phyloP scores from a whole-genome alignment of 352 stramenopile genomes.

The Pseudoperonospora humuli region DNA sequence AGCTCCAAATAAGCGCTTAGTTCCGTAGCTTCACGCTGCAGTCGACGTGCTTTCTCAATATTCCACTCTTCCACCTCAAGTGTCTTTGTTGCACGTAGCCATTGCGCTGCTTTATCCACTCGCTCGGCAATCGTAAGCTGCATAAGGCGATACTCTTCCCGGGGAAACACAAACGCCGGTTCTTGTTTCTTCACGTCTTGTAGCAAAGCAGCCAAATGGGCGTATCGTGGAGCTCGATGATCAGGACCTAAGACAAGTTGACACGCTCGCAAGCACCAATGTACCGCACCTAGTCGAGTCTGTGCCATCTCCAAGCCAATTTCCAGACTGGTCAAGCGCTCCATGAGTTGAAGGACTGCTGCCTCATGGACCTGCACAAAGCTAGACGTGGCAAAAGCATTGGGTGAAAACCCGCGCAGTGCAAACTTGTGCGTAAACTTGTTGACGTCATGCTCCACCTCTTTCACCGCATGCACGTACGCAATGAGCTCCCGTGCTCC shows the following conservation, averaged over 20 bases:
- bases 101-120: constrained; percentile 48
- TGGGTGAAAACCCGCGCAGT: constrained; percentile 34
- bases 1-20: constrained; percentile 61
- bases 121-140: constrained; percentile 64
- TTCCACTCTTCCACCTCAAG: constrained; percentile 69
- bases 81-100: constrained; percentile 56
- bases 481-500: constrained; percentile 41
- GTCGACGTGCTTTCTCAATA: constrained; percentile 34
- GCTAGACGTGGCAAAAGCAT: constrained; percentile 35
- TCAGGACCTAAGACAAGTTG: constrained; percentile 42
- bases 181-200: constrained; percentile 38
- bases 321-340: constrained; percentile 50
- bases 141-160: constrained; percentile 59
- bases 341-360: constrained; percentile 39
- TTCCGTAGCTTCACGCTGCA: constrained; percentile 42
- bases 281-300: constrained; percentile 46
- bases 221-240: constrained; percentile 45
- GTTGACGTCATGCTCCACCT: constrained; percentile 29
- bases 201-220: constrained; percentile 59
- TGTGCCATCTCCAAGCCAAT: constrained; percentile 46
- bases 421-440: constrained; percentile 38
- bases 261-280: constrained; percentile 75
- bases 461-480: constrained; percentile 45
- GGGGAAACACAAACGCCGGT: constrained; percentile 47
- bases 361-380: constrained; percentile 23